Percentiles rank a stretch among this genome's conserved stretches.
Evolutionary conservation across 2,329 filamentous ascomycete species (phyloP).

Genomic region (Aspergillus hortae): DNA sequence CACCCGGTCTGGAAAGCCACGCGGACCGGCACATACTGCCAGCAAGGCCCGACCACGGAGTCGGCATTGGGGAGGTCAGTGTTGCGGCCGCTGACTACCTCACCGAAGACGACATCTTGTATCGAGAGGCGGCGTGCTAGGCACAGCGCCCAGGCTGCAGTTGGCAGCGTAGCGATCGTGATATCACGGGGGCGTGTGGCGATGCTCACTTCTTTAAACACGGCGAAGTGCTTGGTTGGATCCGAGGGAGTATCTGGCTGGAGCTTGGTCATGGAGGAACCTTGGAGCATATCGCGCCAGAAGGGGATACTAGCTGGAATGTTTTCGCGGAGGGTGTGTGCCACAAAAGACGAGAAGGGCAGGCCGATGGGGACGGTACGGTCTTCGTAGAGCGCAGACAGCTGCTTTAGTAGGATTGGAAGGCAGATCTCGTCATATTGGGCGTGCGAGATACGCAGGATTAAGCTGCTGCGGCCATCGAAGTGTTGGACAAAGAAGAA

Average conservation of each 20-base stretch:
- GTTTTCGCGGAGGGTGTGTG: constrained; percentile 21
- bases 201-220: constrained; percentile 26
- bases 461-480: constrained; percentile 19
- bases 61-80: constrained; percentile 48
- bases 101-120: constrained; percentile 57
- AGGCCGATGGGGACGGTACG: constrained; percentile 21
- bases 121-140: constrained; percentile 48
- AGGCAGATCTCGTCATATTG: constrained; percentile 64
- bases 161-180: constrained; percentile 57
- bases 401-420: constrained; percentile 54
- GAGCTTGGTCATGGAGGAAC: constrained; percentile 43
- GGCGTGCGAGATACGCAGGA: constrained; percentile 58
- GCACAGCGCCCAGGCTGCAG: constrained; percentile 58
- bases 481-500: constrained; percentile 44
- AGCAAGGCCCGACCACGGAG: constrained; percentile 56
- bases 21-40: constrained; percentile 50
- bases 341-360: constrained; percentile 38
- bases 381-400: constrained; percentile 47
- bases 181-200: constrained; percentile 48
- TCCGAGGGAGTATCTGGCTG: constrained; percentile 7
- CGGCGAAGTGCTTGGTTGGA: constrained; percentile 5
- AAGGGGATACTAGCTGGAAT: constrained; percentile 40
- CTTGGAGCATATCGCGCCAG: constrained; percentile 51
- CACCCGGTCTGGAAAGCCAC: constrained; percentile 47
- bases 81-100: constrained; percentile 58